phyloP scores from a whole-genome alignment of 176 grass and related monocot species.

The Bolboschoenus planiculmis region DNA sequence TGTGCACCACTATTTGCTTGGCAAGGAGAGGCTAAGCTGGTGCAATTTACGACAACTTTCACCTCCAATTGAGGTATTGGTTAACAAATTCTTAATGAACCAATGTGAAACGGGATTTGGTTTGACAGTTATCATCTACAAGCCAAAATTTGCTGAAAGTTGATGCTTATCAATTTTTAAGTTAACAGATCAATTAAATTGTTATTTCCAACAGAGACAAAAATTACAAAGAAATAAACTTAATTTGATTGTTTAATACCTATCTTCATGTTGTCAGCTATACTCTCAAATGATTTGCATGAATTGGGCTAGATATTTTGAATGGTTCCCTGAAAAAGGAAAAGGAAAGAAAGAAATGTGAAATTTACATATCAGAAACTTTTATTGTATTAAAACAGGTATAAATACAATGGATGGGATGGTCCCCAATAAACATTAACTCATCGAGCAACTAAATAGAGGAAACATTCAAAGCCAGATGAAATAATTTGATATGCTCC shows the following conservation, averaged over 20 bases:
- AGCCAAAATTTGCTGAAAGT: background rate
- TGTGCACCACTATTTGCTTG: background rate
- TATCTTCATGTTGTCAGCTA: slow-evolving; percentile 6
- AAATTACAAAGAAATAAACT: background rate
- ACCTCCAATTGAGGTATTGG: background rate
- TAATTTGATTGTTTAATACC: background rate
- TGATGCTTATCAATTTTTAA: background rate
- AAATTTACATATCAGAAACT: background rate
- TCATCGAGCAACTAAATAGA: background rate
- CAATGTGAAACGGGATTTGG: background rate
- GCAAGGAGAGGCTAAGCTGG: background rate
- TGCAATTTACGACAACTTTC: background rate
- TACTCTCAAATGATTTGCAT: background rate
- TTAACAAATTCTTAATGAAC: background rate
- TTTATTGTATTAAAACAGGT: background rate
- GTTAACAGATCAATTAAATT: too few relatives aligned
- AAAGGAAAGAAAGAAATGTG: background rate
- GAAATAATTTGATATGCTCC: background rate
- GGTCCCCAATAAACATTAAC: background rate
- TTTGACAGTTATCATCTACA: background rate
- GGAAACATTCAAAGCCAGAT: background rate
- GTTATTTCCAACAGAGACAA: too few relatives aligned
- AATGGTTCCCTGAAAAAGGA: background rate
- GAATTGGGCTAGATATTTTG: background rate
- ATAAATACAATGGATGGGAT: background rate